A percentile compares a stretch with the other conserved stretches of the same genome.
Conservation (phyloP, 139 green algal species). For the Haematococcus lacustris region DNA sequence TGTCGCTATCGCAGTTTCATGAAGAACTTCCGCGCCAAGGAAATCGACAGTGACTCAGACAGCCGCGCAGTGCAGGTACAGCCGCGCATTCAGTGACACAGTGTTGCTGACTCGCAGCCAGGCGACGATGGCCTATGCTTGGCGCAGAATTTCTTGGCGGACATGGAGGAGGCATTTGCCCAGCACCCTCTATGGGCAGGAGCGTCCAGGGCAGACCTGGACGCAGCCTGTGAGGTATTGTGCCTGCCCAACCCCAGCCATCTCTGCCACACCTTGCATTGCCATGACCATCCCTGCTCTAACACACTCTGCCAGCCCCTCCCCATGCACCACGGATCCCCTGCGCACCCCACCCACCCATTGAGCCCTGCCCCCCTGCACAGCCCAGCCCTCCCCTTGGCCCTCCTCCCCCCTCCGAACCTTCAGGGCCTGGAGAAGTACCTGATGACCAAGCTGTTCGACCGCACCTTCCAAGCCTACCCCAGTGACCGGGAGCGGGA, state of each 20-base stretch:
- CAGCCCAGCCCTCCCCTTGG: no score
- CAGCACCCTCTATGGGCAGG: constrained; percentile 77
- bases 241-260: no score
- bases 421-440: constrained; percentile 98
- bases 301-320: no score
- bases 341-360: no score
- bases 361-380: no score
- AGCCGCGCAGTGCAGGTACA: constrained; percentile 30
- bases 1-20: constrained; percentile 50
- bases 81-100: background rate
- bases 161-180: constrained; percentile 68
- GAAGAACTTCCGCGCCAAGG: constrained; percentile 33
- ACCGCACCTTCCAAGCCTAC: constrained; percentile 62
- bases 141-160: constrained; percentile 72
- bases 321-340: no score
- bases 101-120: background rate
- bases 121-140: background rate
- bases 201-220: constrained; percentile 47
- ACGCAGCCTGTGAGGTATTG: constrained; percentile 74
- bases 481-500: constrained; percentile 73
- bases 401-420: no score
- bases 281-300: no score
- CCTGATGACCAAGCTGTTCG: constrained; percentile 90
- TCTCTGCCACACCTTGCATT: no score
- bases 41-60: constrained; percentile 25